These are phyloP conservation scores for Cephaloascus fragrans DNA, from an alignment of 805 yeast genomes.

Conservation along the genomic window DNA sequence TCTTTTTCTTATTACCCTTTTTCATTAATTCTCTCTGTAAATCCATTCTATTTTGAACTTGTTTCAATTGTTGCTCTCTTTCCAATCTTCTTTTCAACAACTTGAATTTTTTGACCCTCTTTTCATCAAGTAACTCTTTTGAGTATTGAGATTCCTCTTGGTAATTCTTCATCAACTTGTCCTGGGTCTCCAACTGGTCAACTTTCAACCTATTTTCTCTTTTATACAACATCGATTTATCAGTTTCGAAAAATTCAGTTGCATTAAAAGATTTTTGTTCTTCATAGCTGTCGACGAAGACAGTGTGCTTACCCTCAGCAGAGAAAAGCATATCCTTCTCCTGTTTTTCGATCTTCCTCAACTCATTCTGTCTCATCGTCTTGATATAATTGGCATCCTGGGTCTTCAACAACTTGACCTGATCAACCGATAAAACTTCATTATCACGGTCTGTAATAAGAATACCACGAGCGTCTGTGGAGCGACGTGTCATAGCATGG, in stretches of 20 bases:
- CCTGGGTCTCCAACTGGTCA: conserved; percentile 44
- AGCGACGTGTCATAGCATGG: conserved; percentile 76
- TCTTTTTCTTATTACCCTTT: conserved; percentile 77
- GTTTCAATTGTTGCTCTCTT: conserved; percentile 56
- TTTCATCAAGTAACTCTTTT: conserved; percentile 29
- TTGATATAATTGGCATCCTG: conserved; percentile 86
- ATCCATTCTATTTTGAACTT: conserved; percentile 66
- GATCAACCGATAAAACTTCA: conserved; percentile 56
- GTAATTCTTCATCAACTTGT: conserved; percentile 18
- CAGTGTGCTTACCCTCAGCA: conserved; percentile 69
- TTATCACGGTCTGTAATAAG: conserved; percentile 56
- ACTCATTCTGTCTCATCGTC: conserved; percentile 64
- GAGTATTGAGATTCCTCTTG: conserved; percentile 15
- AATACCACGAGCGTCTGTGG: conserved; percentile 64
- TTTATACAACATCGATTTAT: conserved; percentile 45
- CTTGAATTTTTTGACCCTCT: conserved; percentile 53
- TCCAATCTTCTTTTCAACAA: conserved; percentile 55
- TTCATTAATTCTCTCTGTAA: conserved; percentile 82
- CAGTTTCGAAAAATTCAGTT: conserved; percentile 62
- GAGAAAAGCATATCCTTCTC: conserved; percentile 38
- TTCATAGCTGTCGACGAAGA: conserved; percentile 62
- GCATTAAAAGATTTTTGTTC: conserved; percentile 53
- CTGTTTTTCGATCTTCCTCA: conserved; percentile 50
- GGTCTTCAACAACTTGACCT: conserved; percentile 74
- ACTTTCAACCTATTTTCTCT: conserved; percentile 64